Conservation (phyloP, 75 land plant genomes). For the Cupressus sempervirens region DNA sequence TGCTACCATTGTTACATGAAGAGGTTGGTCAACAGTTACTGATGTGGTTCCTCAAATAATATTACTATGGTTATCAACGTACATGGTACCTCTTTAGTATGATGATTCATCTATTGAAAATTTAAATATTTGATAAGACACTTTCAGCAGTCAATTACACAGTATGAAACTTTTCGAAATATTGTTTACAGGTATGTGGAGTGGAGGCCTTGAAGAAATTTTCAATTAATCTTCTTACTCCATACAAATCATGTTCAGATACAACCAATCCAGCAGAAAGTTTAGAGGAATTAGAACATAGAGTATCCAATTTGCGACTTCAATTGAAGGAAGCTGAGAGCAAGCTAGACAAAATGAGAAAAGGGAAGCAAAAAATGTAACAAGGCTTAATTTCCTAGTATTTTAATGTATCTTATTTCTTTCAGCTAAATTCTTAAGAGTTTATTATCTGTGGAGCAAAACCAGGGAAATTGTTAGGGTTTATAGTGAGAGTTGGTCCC, state of each 20-base stretch:
- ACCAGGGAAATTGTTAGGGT: background rate
- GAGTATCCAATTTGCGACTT: constrained; percentile 35
- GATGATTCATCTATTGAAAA: background rate
- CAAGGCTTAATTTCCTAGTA: background rate
- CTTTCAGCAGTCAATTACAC: constrained; percentile 2
- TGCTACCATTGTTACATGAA: constrained; percentile 83
- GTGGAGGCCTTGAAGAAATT: constrained; percentile 65
- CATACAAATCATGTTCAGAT: constrained; percentile 41
- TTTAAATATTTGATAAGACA: background rate
- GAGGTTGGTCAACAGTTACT: constrained; percentile 44
- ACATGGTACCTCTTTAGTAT: background rate
- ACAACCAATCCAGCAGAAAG: constrained; percentile 14
- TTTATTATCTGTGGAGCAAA: background rate
- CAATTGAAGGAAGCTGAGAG: constrained; percentile 49
- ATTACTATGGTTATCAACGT: background rate
- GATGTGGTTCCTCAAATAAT: background rate
- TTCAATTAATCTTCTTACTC: constrained; percentile 46
- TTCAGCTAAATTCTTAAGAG: background rate
- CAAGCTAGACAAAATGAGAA: constrained; percentile 62
- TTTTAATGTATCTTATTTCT: background rate
- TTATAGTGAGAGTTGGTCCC: background rate
- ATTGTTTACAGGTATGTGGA: constrained; percentile 65
- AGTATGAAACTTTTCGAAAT: background rate
- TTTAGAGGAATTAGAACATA: constrained; percentile 51
- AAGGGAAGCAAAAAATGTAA: constrained; percentile 54